Base-by-base conservation (phyloP, 306 rosid species). In the Medicago arabica region DNA sequence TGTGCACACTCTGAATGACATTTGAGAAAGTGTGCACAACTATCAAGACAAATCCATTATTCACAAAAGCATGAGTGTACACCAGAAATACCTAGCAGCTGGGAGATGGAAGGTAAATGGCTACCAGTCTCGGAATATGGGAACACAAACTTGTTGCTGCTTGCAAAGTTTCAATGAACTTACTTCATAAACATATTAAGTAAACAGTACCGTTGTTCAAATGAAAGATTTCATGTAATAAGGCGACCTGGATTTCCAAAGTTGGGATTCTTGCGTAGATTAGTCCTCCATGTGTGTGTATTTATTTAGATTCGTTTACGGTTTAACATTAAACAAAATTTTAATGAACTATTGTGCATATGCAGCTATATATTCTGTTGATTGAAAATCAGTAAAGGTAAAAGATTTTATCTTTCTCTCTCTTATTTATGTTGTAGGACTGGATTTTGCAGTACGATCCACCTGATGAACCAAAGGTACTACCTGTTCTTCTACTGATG, bases 381-480 rank as follows among this genome's bases (percentile, higher is more conserved):
- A 74, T 44, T 11, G 31, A 23, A 63, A 71, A 19, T 38, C 67
- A 59, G 68, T 47, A 11, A n/a, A 70, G 64, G 50, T 66, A 9
- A 63, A 69, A 51, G n/a, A 41, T 72, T 50, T 73, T 7, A 16
- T 36, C 13, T 43, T 47, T 65, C 31, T 39, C 17, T 51, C 47
- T 68, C 25, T 49, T 74, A 28, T 69, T 50, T 69, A 67, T 69
- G 40, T 61, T 86, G 87, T 78, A 95, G 98, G 98, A 94, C 75
- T 94, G 98, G 97, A 94, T 94, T 82, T 92, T 94, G 88, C 98
- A 94, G 81, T 94, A 85, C 77, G 98, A 94, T 82, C 98, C 98
- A 59, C 98, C 98, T 9, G 97, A 92, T 87, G 97, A 94, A 39
- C 98, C 98, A 13, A 94, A 87, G 97, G 98, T 95, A 76, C 58